These are phyloP conservation scores for Pythium angustatum DNA, from an alignment of 352 stramenopile species.

Conservation along the genomic window DNA sequence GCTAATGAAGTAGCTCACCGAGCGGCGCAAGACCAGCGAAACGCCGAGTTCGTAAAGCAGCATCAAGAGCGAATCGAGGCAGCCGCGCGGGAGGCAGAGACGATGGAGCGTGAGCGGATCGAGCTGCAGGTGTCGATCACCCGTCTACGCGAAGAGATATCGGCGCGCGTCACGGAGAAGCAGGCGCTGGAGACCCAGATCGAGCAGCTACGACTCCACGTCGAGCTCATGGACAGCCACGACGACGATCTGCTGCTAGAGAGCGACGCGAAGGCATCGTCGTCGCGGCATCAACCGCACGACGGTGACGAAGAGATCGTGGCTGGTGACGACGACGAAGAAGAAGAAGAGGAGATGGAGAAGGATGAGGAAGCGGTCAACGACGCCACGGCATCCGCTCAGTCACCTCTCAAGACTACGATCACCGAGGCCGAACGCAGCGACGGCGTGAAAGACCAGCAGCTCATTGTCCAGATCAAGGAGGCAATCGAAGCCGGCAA, in stretches of 20 bases:
- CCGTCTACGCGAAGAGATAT: slow-evolving; percentile 40
- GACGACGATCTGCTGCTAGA: not conserved
- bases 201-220: slow-evolving; percentile 57
- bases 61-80: slow-evolving; percentile 32
- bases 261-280: slow-evolving; percentile 23
- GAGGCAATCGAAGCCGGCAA: slow-evolving; percentile 65
- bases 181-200: slow-evolving; percentile 55
- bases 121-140: slow-evolving; percentile 34
- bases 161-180: slow-evolving; percentile 44
- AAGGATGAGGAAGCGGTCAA: no score
- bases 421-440: slow-evolving; percentile 29
- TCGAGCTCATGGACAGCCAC: slow-evolving; percentile 48
- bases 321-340: slow-evolving; percentile 17
- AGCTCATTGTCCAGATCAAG: slow-evolving; percentile 45
- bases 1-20: not conserved
- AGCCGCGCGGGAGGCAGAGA: slow-evolving; percentile 16
- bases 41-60: not conserved
- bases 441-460: slow-evolving; percentile 48
- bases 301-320: slow-evolving; percentile 27
- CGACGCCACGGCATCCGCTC: slow-evolving; percentile 19
- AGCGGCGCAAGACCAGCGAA: not conserved
- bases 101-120: slow-evolving; percentile 21
- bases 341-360: slow-evolving; percentile 31
- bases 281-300: not conserved
- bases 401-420: slow-evolving; percentile 4